phyloP scores from a whole-genome alignment of 2,329 filamentous ascomycete species.

The Sarocladium strictum region DNA sequence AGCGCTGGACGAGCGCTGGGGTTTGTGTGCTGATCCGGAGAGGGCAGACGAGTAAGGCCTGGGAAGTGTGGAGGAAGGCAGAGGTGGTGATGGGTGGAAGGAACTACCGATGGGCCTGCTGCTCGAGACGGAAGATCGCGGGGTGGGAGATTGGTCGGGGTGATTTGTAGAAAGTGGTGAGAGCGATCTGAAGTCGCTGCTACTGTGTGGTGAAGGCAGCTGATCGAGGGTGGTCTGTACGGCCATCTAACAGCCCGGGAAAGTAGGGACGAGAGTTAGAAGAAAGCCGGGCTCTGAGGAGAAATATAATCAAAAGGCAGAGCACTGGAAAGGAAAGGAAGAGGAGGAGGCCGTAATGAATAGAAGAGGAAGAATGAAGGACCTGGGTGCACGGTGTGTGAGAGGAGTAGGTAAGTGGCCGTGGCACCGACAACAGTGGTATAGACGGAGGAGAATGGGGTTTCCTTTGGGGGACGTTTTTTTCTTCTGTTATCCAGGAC shows the following conservation, averaged over 20 bases:
- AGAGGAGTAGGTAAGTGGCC: slow-evolving; percentile 1
- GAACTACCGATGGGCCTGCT: slow-evolving; percentile 9
- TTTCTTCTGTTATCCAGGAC: background rate
- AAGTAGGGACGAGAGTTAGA: slow-evolving; percentile 4
- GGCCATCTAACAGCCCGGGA: slow-evolving; percentile 9
- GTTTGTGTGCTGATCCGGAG: slow-evolving; percentile 21
- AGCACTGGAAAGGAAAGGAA: slow-evolving; percentile 4
- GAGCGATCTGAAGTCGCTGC: slow-evolving; percentile 1
- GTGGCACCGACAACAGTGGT: background rate
- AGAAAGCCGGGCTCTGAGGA: background rate
- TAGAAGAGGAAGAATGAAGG: slow-evolving; percentile 14
- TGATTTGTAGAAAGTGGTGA: slow-evolving; percentile 1
- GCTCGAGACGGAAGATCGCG: slow-evolving; percentile 10
- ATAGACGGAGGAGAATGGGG: background rate
- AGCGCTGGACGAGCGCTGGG: slow-evolving; percentile 36
- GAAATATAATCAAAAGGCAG: slow-evolving; percentile 8
- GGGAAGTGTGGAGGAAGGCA: slow-evolving; percentile 15
- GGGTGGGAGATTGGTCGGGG: slow-evolving; percentile 1
- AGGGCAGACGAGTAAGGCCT: slow-evolving; percentile 17
- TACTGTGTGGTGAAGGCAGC: slow-evolving; percentile 7
- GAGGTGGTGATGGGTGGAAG: background rate
- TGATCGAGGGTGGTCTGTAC: slow-evolving; percentile 8
- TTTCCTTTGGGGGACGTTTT: background rate
- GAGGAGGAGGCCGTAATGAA: background rate
- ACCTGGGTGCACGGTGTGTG: background rate